phyloP scores from a whole-genome alignment of 2,329 filamentous ascomycete genomes.

The Paraconiothyrium brasiliense region DNA sequence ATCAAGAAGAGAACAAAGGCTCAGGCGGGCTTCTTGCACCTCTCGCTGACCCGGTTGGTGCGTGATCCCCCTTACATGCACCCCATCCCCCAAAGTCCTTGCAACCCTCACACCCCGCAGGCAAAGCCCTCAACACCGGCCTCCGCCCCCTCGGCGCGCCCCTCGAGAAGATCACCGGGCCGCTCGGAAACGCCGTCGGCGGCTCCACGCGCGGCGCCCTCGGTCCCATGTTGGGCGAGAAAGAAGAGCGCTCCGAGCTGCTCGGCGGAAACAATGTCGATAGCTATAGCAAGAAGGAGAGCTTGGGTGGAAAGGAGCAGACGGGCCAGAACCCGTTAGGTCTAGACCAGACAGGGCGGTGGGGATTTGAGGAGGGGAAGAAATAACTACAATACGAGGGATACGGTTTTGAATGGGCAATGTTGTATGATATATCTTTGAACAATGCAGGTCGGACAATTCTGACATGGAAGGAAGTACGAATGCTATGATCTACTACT shows the following conservation, averaged over 20 bases:
- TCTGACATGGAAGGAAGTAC: neutral
- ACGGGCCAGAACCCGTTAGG: conserved; percentile 52
- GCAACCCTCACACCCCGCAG: conserved; percentile 24
- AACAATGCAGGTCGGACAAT: neutral
- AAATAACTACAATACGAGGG: neutral
- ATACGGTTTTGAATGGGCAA: too few relatives aligned
- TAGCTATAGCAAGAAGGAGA: conserved; percentile 48
- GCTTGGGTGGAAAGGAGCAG: conserved; percentile 51
- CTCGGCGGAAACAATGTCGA: conserved; percentile 53
- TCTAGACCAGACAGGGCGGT: conserved; percentile 49
- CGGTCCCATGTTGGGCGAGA: conserved; percentile 45
- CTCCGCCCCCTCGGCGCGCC: conserved; percentile 52
- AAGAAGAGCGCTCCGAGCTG: conserved; percentile 48
- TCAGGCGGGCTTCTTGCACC: conserved; percentile 39
- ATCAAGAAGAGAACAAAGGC: conserved; percentile 33
- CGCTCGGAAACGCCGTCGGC: conserved; percentile 48
- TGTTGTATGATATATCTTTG: neutral
- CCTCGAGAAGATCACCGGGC: conserved; percentile 49
- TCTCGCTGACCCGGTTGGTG: conserved; percentile 46
- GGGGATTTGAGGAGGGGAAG: conserved; percentile 43
- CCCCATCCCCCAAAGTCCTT: neutral
- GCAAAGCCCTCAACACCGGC: conserved; percentile 48
- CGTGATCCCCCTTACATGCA: conserved; percentile 9
- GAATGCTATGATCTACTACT: too few relatives aligned
- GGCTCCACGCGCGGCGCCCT: conserved; percentile 48